Evolutionary conservation across 169 alveolate genomes (phyloP), one percentile per base, ranked within the genome.

Genomic region (Plasmodium berghei): DNA sequence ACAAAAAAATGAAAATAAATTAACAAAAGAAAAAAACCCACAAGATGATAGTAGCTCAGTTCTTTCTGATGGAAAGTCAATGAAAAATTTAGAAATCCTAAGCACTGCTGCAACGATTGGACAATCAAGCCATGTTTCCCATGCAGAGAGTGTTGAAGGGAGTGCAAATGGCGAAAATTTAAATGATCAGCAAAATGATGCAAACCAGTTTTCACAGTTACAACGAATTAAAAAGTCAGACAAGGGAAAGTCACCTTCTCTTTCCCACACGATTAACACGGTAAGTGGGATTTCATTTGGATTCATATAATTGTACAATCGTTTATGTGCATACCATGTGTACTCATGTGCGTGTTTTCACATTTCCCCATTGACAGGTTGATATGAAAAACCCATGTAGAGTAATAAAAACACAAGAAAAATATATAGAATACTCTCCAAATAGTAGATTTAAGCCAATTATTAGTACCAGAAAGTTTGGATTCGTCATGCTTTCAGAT

Each of bases 351-450:
- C 34, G 22, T 12, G 26, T 26, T 46, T 58, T 1, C 12, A 1
- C 67, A 93, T 94, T 5, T 74, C 90, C 59, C 67, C 56, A 63
- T 87, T 66, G 56, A 46, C 18, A 58, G 89, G 89, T 69, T 26
- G 90, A 83, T 71, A 83, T 96, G 70, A 92, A 92, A 52, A 98
- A 98, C 88, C 99, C 99, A 26, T 94, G 97, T 63, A 95, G 99
- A 91, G 96, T 98, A 28, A 80, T 98, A 20, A 96, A 97, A 49
- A 93, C 87, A 72, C 98, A 98, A 91, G 97, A 94, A 56, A 89
- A 95, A 80, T 77, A 88, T 59, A 94, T 97, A n/a, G 95, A 72
- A 58, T 94, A 55, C 89, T 90, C 22, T 89, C 92, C 77, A 83
- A 93, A 64, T 61, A 40, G 73, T 18, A 94, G 98, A 87, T 98